Base-by-base conservation (phyloP, 2,329 filamentous ascomycete genomes). In the Phoma sp. region DNA sequence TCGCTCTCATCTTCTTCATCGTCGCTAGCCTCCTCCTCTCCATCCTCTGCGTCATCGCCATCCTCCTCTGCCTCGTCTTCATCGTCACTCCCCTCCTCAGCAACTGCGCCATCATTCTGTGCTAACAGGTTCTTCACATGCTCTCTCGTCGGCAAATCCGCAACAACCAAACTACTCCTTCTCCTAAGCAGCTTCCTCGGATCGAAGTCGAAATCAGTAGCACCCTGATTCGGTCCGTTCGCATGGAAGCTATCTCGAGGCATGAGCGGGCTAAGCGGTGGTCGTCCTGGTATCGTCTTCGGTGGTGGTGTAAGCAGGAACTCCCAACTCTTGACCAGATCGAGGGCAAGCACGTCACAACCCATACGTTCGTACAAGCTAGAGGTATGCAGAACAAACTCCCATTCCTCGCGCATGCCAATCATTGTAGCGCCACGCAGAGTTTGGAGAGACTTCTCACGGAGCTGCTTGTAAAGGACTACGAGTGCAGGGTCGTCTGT, bases 401-500 rank as follows among this genome's bases (percentile, higher is more conserved):
- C 86, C 90, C 91, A 96, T 75, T 97, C 93, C 4, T 88, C 87
- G 57, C 84, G 84, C 0, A 90, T 88, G 2, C 87, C 88, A 15
- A 96, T 83, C 74, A 92, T 91, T 0, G 89, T 88, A 6, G 91
- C 91, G n/a, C 92, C 93, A 26, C 88, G 87, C 7, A 96, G 83
- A 0, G 92, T 96, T 71, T 96, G 91, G 0, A 93, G 77, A 0
- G 89, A 92, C 76, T 88, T 89, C 59, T 89, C 89, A 40, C 93
- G 86, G 7, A 99, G 83, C 65, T 97, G 89, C 21, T 88, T 85
- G 74, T 99, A 99, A 2, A 99, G 78, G 0, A 96, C 85, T 0
- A 97, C 86, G 2, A 97, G 82, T 0, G 92, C 91, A 0, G 95
- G 93, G 71, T 99, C 95, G 64, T 98, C 93, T 0, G 92, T 91